phyloP scores from a whole-genome alignment of 805 yeast genomes.

The Nakazawaea populi region DNA sequence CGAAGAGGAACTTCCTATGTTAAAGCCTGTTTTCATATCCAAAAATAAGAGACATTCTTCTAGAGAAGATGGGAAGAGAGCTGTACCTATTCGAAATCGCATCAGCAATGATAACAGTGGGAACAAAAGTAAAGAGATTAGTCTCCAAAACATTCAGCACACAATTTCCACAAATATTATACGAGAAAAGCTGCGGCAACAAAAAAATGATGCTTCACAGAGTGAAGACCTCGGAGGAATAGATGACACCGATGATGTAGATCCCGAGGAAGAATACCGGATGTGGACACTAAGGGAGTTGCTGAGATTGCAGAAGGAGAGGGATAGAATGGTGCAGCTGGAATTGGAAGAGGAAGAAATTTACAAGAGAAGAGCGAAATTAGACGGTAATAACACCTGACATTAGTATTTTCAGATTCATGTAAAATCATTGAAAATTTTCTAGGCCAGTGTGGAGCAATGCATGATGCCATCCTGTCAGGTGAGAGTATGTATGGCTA shows the following conservation, averaged over 20 bases:
- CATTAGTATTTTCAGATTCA: no score
- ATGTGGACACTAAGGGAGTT: constrained; percentile 29
- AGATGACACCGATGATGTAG: constrained; percentile 58
- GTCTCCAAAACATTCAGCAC: constrained; percentile 21
- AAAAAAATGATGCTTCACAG: constrained; percentile 14
- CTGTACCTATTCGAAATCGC: no score
- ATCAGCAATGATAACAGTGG: no score
- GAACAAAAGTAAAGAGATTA: constrained; percentile 12
- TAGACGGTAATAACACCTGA: background rate
- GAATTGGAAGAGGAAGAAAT: constrained; percentile 22
- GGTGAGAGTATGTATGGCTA: no score
- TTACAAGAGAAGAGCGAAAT: background rate
- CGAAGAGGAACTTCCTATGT: constrained; percentile 8
- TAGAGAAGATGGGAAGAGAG: background rate
- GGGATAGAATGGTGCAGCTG: constrained; percentile 15
- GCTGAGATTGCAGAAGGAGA: constrained; percentile 24
- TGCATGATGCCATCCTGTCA: no score
- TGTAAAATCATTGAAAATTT: no score
- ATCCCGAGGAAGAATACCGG: constrained; percentile 39
- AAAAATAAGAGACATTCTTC: constrained; percentile 12
- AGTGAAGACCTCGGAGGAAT: constrained; percentile 24
- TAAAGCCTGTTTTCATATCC: constrained; percentile 21
- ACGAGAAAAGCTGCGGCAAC: constrained; percentile 17
- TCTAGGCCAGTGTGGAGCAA: no score
- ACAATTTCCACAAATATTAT: constrained; percentile 16